A percentile compares a stretch with the other conserved stretches of the same genome.
phyloP scores from a whole-genome alignment of 1,284 basidiomycete species.

The Ceratobasidium sp. region DNA sequence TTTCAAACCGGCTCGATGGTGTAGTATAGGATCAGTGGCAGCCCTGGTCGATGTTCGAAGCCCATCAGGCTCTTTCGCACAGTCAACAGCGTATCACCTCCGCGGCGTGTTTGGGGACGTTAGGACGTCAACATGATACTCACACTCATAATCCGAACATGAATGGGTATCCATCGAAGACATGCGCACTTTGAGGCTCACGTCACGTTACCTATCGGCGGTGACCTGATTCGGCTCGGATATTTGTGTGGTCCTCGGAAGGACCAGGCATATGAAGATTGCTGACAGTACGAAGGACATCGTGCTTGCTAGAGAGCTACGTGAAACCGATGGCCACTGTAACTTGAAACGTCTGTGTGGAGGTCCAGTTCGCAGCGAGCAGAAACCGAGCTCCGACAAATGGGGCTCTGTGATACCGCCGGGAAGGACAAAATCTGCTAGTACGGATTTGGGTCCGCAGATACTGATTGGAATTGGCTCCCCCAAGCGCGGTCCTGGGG shows the following conservation, averaged over 20 bases:
- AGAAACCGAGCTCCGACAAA: slow-evolving; percentile 8
- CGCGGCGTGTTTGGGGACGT: background rate
- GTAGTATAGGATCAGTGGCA: background rate
- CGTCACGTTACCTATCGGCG: slow-evolving; percentile 26
- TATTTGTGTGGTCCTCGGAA: slow-evolving; percentile 22
- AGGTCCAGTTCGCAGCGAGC: background rate
- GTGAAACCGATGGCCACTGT: slow-evolving; percentile 11
- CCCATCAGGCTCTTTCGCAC: background rate
- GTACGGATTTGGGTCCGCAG: background rate
- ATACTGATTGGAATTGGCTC: slow-evolving; percentile 14
- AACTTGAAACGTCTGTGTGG: background rate
- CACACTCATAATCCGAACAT: background rate
- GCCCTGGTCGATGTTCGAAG: background rate
- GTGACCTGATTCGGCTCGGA: slow-evolving; percentile 23
- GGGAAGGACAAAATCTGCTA: background rate
- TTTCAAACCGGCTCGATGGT: background rate
- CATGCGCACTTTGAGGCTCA: background rate
- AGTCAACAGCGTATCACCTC: background rate
- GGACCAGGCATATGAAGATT: slow-evolving; percentile 3
- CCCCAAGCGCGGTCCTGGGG: background rate
- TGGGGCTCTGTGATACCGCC: slow-evolving; percentile 7
- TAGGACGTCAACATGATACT: slow-evolving; percentile 19
- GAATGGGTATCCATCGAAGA: slow-evolving; percentile 39
- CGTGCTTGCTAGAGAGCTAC: background rate
- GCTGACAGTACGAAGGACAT: slow-evolving; percentile 23